Evolutionary conservation across 768 basidiomycete species (phyloP).

Genomic region (Termitomyces titanicus): DNA sequence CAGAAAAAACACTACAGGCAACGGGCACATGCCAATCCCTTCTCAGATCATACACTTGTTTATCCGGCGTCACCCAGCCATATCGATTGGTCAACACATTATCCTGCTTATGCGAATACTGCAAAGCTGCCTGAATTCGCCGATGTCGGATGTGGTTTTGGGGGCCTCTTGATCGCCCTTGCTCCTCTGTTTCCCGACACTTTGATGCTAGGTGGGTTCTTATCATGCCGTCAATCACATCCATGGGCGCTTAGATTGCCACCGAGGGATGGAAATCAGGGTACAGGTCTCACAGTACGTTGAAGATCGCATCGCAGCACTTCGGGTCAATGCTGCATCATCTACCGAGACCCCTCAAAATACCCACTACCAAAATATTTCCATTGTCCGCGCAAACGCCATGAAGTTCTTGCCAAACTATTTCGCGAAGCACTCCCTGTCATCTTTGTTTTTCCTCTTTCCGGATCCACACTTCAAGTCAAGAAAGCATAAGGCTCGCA

Average conservation of each 20-base stretch:
- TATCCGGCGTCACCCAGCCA: constrained; percentile 76
- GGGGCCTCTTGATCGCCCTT: constrained; percentile 85
- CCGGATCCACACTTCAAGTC: constrained; percentile 99
- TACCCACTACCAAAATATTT: constrained; percentile 79
- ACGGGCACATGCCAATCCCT: constrained; percentile 82
- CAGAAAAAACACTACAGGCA: constrained; percentile 86
- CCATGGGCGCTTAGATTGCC: neutral
- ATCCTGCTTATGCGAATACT: constrained; percentile 59
- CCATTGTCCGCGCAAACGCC: constrained; percentile 91
- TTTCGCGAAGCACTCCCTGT: constrained; percentile 85
- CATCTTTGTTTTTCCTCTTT: constrained; percentile 95
- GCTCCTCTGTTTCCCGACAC: constrained; percentile 90
- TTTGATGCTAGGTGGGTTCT: constrained; percentile 82
- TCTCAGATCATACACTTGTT: constrained; percentile 83
- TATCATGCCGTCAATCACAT: constrained; percentile 1
- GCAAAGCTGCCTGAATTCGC: constrained; percentile 86
- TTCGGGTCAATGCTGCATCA: constrained; percentile 56
- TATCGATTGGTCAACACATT: constrained; percentile 84
- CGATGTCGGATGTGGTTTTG: constrained; percentile 97
- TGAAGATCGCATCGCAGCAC: constrained; percentile 87
- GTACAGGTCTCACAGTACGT: constrained; percentile 97
- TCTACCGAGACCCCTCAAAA: constrained; percentile 13
- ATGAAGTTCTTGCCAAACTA: constrained; percentile 99
- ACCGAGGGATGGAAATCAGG: constrained; percentile 93
- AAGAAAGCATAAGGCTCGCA: constrained; percentile 98